These are phyloP conservation scores for Mycena leptocephala DNA, from an alignment of 768 basidiomycete genomes.

Conservation along the genomic window DNA sequence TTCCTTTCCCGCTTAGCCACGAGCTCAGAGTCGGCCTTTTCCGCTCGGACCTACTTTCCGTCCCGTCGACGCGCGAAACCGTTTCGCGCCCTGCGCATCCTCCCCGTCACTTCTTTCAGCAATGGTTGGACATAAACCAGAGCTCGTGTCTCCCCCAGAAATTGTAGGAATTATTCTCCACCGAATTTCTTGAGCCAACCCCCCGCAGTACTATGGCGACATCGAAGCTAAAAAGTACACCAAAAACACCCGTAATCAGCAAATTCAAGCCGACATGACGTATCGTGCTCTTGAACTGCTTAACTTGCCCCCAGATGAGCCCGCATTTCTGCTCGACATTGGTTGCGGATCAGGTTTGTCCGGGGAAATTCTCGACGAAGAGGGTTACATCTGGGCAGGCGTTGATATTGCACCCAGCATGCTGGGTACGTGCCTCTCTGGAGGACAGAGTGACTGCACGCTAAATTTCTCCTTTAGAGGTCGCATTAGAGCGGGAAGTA, in stretches of 20 bases:
- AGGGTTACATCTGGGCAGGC: constrained; percentile 94
- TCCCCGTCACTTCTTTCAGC: no score
- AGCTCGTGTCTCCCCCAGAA: constrained; percentile 91
- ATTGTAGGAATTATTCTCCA: constrained; percentile 71
- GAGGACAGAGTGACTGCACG: not conserved
- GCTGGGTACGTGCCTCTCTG: constrained; percentile 78
- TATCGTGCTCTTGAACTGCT: constrained; percentile 95
- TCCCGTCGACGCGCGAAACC: no score
- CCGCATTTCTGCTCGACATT: constrained; percentile 93
- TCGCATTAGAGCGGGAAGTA: constrained; percentile 95
- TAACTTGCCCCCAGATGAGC: constrained; percentile 83
- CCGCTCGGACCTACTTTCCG: no score
- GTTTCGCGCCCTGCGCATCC: no score
- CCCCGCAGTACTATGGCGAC: constrained; percentile 94
- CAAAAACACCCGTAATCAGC: constrained; percentile 95
- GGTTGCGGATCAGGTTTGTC: constrained; percentile 98
- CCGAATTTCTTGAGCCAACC: constrained; percentile 3
- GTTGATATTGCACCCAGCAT: constrained; percentile 97
- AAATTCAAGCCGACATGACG: constrained; percentile 98
- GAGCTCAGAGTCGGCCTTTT: no score
- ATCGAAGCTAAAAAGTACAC: constrained; percentile 97
- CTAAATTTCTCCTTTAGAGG: constrained; percentile 72
- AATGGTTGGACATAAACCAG: constrained; percentile 76
- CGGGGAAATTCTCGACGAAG: constrained; percentile 96
- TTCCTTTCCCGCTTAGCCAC: no score